These are phyloP conservation scores for Pezicula rhizophila DNA, from an alignment of 2,329 filamentous ascomycete genomes.

Conservation along the genomic window DNA sequence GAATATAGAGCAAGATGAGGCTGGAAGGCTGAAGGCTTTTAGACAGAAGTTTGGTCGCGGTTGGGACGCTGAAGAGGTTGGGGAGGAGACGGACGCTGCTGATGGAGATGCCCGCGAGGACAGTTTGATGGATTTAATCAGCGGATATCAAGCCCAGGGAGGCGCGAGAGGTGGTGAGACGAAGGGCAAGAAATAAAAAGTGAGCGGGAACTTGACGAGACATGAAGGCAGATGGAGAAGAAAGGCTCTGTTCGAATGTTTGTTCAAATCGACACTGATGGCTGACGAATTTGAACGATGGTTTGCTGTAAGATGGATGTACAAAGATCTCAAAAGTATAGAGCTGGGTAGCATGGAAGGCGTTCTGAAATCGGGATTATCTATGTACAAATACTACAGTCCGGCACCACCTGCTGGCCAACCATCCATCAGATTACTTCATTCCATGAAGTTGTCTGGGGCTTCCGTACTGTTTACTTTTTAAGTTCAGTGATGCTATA, in stretches of 20 bases:
- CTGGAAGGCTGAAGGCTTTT: conserved; percentile 82
- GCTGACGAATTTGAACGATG: neutral
- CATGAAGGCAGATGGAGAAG: neutral
- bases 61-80: conserved; percentile 59
- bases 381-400: conserved; percentile 26
- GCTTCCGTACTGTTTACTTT: neutral
- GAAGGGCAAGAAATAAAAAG: conserved; percentile 30
- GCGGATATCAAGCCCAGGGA: conserved; percentile 31
- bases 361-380: conserved; percentile 16
- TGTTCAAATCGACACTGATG: neutral
- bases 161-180: conserved; percentile 11
- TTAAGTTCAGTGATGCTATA: neutral
- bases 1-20: conserved; percentile 93
- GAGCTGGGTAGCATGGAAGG: neutral
- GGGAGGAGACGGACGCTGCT: conserved; percentile 25
- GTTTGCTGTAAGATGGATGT: conserved; percentile 1
- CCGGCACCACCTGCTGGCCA: neutral
- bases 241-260: neutral
- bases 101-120: conserved; percentile 35
- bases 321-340: conserved; percentile 4
- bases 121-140: conserved; percentile 52
- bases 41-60: conserved; percentile 74
- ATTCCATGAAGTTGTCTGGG: neutral
- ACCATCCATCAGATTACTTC: conserved; percentile 1
- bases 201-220: conserved; percentile 12